These are phyloP conservation scores for Acorus calamus DNA, from an alignment of 106 monocot species.

Conservation along the genomic window DNA sequence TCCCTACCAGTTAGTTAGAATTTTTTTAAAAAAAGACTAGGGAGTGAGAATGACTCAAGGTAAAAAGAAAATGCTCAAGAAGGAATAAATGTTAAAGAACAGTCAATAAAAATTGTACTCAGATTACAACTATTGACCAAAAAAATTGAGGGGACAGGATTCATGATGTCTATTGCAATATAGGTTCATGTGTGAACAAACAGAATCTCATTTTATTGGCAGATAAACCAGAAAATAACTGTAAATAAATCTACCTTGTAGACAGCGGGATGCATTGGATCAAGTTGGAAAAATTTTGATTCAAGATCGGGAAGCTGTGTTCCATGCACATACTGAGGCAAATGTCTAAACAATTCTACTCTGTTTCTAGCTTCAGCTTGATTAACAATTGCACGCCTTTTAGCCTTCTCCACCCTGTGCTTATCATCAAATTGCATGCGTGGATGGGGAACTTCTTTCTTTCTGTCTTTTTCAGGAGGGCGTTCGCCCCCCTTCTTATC, in stretches of 20 bases:
- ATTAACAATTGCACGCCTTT: conserved; percentile 67
- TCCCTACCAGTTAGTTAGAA: too few species aligned
- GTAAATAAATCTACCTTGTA: conserved; percentile 51
- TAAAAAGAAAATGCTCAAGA: too few species aligned
- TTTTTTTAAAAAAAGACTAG: too few species aligned
- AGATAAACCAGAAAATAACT: background rate
- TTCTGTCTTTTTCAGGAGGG: conserved; percentile 57
- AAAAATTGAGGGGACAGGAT: background rate
- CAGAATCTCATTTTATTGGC: too few species aligned
- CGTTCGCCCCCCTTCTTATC: conserved; percentile 57
- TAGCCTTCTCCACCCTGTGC: conserved; percentile 79
- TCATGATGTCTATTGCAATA: too few species aligned
- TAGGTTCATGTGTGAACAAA: too few species aligned
- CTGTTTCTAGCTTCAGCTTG: conserved; percentile 78
- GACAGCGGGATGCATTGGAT: conserved; percentile 88
- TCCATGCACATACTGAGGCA: conserved; percentile 90
- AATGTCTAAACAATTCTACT: conserved; percentile 89
- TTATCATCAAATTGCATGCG: conserved; percentile 91
- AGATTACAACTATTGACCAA: background rate
- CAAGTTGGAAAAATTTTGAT: conserved; percentile 81
- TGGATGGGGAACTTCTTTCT: conserved; percentile 77
- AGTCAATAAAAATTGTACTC: too few species aligned
- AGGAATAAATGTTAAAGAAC: too few species aligned
- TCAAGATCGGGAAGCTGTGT: conserved; percentile 81
- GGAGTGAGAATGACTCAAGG: too few species aligned